Conservation (phyloP, 305 asterid genomes). For the Galium porrigens region DNA sequence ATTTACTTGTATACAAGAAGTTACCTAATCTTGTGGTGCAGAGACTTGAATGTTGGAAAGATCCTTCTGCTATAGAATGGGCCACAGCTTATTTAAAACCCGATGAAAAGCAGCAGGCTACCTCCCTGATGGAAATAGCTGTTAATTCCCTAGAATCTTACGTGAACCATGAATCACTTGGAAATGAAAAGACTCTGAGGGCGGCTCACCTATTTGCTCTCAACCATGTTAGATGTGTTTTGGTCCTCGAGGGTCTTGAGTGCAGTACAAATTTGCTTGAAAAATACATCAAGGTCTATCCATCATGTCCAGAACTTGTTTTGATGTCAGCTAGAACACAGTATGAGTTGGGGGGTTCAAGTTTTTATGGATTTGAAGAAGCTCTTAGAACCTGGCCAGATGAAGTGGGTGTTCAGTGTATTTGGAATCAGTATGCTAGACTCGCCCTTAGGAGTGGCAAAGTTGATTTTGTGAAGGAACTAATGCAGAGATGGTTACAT, state of each 20-base stretch:
- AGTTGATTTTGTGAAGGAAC: constrained; percentile 23
- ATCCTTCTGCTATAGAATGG: constrained; percentile 34
- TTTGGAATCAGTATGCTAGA: constrained; percentile 38
- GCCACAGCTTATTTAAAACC: constrained; percentile 19
- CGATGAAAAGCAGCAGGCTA: constrained; percentile 31
- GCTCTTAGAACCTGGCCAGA: constrained; percentile 31
- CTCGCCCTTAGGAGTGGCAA: constrained; percentile 23
- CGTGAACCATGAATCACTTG: constrained; percentile 24
- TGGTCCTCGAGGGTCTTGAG: constrained; percentile 30
- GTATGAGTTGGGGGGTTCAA: constrained; percentile 17
- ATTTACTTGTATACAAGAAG: constrained; percentile 28
- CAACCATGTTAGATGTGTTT: constrained; percentile 33
- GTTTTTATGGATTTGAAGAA: constrained; percentile 32
- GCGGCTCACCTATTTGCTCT: constrained; percentile 31
- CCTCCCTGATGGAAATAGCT: constrained; percentile 28
- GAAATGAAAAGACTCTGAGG: constrained; percentile 27
- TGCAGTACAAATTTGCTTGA: constrained; percentile 27
- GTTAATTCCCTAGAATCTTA: constrained; percentile 28
- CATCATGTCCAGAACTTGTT: constrained; percentile 37
- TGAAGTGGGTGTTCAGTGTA: constrained; percentile 31
- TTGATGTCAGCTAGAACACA: constrained; percentile 30
- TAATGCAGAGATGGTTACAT: constrained; percentile 31
- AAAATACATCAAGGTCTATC: constrained; percentile 28
- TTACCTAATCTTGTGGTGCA: constrained; percentile 26
- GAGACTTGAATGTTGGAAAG: constrained; percentile 31